Conservation (phyloP, 2,329 filamentous ascomycete species). For the Cercospora beticola region DNA sequence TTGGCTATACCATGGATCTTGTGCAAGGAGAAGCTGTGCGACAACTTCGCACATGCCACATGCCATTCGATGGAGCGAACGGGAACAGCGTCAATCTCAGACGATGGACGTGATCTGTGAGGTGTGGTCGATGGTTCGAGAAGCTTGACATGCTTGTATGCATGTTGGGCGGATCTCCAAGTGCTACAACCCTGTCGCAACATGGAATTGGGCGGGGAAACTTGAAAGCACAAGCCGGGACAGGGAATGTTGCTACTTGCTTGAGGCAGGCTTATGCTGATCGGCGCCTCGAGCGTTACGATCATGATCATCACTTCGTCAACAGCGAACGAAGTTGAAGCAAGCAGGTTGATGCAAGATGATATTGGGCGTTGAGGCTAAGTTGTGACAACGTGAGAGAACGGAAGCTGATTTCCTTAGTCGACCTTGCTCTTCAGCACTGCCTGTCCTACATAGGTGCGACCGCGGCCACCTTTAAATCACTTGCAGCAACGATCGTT, state of each 20-base stretch:
- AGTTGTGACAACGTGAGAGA: not conserved
- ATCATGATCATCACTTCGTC: not conserved
- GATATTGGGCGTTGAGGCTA: not conserved
- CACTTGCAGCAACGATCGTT: not conserved
- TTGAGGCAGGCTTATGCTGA: not conserved
- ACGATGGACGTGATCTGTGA: not conserved
- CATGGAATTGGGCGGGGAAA: slow-evolving; percentile 1
- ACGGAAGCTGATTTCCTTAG: not conserved
- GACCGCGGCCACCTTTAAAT: not conserved
- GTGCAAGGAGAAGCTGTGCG: not conserved
- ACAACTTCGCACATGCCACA: not conserved
- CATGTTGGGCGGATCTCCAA: not conserved
- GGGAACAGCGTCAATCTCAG: not conserved
- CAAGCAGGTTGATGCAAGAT: not conserved
- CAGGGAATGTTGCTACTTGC: not conserved
- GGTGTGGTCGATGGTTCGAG: not conserved
- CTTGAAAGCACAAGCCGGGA: not conserved
- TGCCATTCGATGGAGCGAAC: not conserved
- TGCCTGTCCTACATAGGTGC: not conserved
- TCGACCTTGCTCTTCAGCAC: not conserved
- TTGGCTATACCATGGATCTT: not conserved
- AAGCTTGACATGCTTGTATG: slow-evolving; percentile 4
- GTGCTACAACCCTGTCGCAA: not conserved
- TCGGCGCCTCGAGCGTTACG: not conserved
- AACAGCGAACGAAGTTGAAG: not conserved